phyloP scores from a whole-genome alignment of 1,284 basidiomycete genomes.

The Microbotryum lychnidis-dioicae region DNA sequence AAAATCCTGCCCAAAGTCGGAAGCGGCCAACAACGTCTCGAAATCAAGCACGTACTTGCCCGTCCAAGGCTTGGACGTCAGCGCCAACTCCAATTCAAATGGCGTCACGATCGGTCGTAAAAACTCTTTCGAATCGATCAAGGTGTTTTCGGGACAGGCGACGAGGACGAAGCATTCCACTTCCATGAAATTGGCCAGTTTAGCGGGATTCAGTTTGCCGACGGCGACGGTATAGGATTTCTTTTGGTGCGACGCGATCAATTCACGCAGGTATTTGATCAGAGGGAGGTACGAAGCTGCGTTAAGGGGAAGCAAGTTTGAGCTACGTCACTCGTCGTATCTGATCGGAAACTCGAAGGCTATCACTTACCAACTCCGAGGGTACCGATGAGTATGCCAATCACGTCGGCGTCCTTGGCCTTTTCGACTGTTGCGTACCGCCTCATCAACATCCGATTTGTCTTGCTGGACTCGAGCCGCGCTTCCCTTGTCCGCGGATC shows the following conservation, averaged over 20 bases:
- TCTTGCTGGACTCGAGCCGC: slow-evolving; percentile 51
- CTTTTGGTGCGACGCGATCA: slow-evolving; percentile 59
- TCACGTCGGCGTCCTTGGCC: slow-evolving; percentile 84
- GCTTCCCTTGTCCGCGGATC: slow-evolving; percentile 52
- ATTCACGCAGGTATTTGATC: slow-evolving; percentile 62
- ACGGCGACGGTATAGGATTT: slow-evolving; percentile 94
- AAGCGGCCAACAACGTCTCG: slow-evolving; percentile 52
- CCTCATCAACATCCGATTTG: slow-evolving; percentile 79
- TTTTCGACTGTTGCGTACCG: slow-evolving; percentile 81
- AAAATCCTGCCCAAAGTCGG: slow-evolving; percentile 39
- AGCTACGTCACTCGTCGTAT: slow-evolving; percentile 6
- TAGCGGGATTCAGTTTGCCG: slow-evolving; percentile 89
- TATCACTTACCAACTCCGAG: slow-evolving; percentile 66
- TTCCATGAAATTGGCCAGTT: slow-evolving; percentile 92
- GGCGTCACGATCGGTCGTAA: slow-evolving; percentile 86
- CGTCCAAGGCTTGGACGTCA: slow-evolving; percentile 55
- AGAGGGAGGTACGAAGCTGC: slow-evolving; percentile 72
- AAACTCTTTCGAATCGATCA: slow-evolving; percentile 85
- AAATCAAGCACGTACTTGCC: slow-evolving; percentile 78
- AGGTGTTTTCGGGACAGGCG: slow-evolving; percentile 86
- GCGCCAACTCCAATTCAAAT: slow-evolving; percentile 78
- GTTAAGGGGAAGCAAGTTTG: too few relatives aligned
- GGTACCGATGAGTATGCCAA: slow-evolving; percentile 91
- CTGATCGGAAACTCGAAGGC: slow-evolving; percentile 12
- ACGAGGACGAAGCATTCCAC: slow-evolving; percentile 94